These are phyloP conservation scores for Ogataea kodamae DNA, from an alignment of 805 yeast genomes.

Conservation along the genomic window DNA sequence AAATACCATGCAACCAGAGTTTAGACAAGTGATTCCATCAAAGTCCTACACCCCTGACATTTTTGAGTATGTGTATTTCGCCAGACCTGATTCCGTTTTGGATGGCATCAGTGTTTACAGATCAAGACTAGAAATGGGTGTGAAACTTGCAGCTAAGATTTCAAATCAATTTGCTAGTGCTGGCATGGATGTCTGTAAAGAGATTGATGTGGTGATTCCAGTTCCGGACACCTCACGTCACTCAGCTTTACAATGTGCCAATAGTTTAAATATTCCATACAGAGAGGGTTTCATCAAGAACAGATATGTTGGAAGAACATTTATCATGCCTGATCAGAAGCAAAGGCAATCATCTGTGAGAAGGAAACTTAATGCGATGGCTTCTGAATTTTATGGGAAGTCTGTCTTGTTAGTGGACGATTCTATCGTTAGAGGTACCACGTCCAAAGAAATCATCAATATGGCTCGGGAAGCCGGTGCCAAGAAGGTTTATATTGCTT, in stretches of 20 bases:
- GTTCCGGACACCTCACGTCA: constrained; percentile 99
- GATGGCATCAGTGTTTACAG: constrained; percentile 97
- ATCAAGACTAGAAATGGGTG: constrained; percentile 92
- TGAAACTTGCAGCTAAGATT: constrained; percentile 75
- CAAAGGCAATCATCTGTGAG: constrained; percentile 92
- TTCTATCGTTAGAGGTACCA: constrained; percentile 96
- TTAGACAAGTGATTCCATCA: constrained; percentile 79
- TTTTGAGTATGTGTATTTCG: constrained; percentile 96
- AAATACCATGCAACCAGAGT: constrained; percentile 65
- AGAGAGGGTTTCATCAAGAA: constrained; percentile 97
- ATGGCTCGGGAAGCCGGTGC: constrained; percentile 99
- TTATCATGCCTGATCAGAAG: constrained; percentile 96
- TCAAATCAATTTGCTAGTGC: constrained; percentile 35
- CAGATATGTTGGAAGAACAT: constrained; percentile 95
- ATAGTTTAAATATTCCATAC: constrained; percentile 72
- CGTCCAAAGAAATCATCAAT: constrained; percentile 90
- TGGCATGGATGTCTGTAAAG: constrained; percentile 43
- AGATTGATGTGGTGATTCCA: constrained; percentile 92
- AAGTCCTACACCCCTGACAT: constrained; percentile 87
- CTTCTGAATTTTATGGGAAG: constrained; percentile 79
- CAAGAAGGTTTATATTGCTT: constrained; percentile 87
- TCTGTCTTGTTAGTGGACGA: constrained; percentile 92
- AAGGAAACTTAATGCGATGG: constrained; percentile 95
- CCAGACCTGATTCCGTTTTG: constrained; percentile 92
- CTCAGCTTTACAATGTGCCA: constrained; percentile 90